A percentile compares a stretch with the other conserved stretches of the same genome.
These are phyloP conservation scores for Cystofilobasidium bisporidii DNA, from an alignment of 768 basidiomycete genomes.

Conservation along the genomic window DNA sequence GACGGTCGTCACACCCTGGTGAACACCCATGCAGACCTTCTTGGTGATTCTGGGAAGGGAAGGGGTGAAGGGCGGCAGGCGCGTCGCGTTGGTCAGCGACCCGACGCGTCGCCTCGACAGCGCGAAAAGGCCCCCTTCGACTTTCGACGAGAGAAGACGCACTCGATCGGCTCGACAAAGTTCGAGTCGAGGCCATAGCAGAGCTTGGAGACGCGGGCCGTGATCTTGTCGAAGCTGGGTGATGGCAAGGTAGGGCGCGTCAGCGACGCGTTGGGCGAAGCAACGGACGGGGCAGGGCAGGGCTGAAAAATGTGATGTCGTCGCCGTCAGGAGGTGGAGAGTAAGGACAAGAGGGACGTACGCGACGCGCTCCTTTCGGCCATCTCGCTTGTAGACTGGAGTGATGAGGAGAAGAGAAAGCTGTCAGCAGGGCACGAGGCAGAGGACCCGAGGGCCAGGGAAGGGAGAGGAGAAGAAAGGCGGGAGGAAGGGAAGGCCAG, in stretches of 20 bases:
- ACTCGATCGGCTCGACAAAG: constrained; percentile 90
- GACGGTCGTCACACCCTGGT: constrained; percentile 90
- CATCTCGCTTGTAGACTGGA: constrained; percentile 39
- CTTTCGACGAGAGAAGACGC: constrained; percentile 33
- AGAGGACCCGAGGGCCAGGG: not conserved
- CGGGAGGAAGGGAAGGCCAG: not conserved
- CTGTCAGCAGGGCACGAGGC: not conserved
- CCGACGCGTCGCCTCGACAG: not conserved
- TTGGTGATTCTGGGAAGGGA: constrained; percentile 58
- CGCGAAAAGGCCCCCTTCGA: too few species aligned
- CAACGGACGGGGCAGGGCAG: not conserved
- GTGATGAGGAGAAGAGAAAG: not conserved
- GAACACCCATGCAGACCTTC: constrained; percentile 63
- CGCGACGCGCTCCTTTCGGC: constrained; percentile 39
- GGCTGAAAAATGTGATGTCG: constrained; percentile 6
- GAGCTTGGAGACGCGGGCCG: constrained; percentile 66
- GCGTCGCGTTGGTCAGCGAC: not conserved
- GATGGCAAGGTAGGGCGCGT: constrained; percentile 18
- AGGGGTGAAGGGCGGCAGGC: too few species aligned
- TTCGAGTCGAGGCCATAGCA: constrained; percentile 92
- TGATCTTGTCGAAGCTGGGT: constrained; percentile 43
- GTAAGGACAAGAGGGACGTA: constrained; percentile 10
- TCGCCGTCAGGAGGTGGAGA: not conserved
- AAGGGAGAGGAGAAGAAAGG: not conserved
- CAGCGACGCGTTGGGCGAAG: constrained; percentile 2